These are phyloP conservation scores for Metarhizium sp. DNA, from an alignment of 2,329 filamentous ascomycete species.

Conservation along the genomic window DNA sequence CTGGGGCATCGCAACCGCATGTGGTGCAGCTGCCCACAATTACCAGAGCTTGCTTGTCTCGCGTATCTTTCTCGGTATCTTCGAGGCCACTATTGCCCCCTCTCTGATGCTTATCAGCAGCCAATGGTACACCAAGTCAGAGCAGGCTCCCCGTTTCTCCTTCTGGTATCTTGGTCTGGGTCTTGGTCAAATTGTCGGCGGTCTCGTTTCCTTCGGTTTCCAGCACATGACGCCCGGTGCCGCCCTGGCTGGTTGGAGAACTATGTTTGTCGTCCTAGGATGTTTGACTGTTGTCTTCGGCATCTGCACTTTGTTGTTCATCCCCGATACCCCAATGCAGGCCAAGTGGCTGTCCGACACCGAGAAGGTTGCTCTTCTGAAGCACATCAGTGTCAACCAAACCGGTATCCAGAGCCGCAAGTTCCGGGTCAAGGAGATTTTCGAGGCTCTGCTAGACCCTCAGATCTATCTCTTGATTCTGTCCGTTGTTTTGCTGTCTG, in stretches of 20 bases:
- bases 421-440: slow-evolving; percentile 42
- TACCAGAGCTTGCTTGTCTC: slow-evolving; percentile 45
- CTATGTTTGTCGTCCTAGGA: slow-evolving; percentile 62
- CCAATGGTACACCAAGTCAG: slow-evolving; percentile 52
- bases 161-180: slow-evolving; percentile 54
- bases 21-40: slow-evolving; percentile 42
- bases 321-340: slow-evolving; percentile 37
- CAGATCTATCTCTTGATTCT: slow-evolving; percentile 41
- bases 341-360: slow-evolving; percentile 34
- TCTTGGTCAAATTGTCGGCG: slow-evolving; percentile 51
- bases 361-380: slow-evolving; percentile 39
- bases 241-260: slow-evolving; percentile 54
- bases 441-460: slow-evolving; percentile 41
- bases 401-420: slow-evolving; percentile 45
- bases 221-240: slow-evolving; percentile 44
- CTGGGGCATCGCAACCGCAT: slow-evolving; percentile 49
- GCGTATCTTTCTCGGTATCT: slow-evolving; percentile 50
- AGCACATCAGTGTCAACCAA: slow-evolving; percentile 47
- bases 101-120: slow-evolving; percentile 52
- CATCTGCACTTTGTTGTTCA: slow-evolving; percentile 20
- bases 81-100: slow-evolving; percentile 51
- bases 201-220: slow-evolving; percentile 53
- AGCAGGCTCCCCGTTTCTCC: slow-evolving; percentile 49
- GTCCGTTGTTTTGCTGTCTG: slow-evolving; percentile 37
- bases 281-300: slow-evolving; percentile 28